Percentiles rank a stretch among this genome's conserved stretches.
These are phyloP conservation scores for Royoungia palumana DNA, from an alignment of 768 basidiomycete species.

Conservation along the genomic window DNA sequence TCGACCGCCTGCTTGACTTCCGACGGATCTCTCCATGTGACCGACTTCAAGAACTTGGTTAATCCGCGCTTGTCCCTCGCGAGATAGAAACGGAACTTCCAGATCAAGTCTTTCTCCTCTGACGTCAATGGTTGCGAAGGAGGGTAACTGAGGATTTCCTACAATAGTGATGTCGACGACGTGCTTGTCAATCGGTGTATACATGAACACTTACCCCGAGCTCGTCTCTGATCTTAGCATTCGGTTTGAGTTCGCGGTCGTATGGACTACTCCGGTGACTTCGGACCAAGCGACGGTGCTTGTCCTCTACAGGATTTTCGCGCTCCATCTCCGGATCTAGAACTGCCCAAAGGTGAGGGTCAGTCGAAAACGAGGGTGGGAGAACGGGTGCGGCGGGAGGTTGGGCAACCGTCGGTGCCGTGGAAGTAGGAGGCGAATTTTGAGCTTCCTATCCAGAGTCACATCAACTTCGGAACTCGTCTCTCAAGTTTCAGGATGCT, in stretches of 20 bases:
- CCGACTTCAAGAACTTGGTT: slow-evolving; percentile 96
- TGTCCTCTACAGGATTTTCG: slow-evolving; percentile 97
- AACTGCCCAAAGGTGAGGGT: slow-evolving; percentile 79
- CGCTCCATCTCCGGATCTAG: slow-evolving; percentile 87
- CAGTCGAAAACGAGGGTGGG: slow-evolving; percentile 51
- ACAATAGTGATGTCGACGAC: neutral
- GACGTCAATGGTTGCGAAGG: slow-evolving; percentile 84
- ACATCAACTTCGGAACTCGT: neutral
- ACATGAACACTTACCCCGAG: slow-evolving; percentile 59
- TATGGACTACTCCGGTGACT: slow-evolving; percentile 94
- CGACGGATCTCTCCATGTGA: slow-evolving; percentile 93
- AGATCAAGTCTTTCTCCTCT: slow-evolving; percentile 93
- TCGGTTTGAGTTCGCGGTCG: slow-evolving; percentile 94
- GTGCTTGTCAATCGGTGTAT: neutral
- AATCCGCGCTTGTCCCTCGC: slow-evolving; percentile 88
- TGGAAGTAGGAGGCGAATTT: slow-evolving; percentile 39
- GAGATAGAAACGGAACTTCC: slow-evolving; percentile 99
- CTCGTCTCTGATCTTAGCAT: slow-evolving; percentile 92
- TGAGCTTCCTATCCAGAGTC: slow-evolving; percentile 37
- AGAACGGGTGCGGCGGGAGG: slow-evolving; percentile 39
- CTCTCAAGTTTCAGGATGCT: slow-evolving; percentile 22
- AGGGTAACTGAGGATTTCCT: slow-evolving; percentile 90
- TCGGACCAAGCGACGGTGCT: slow-evolving; percentile 89
- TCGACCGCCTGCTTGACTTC: slow-evolving; percentile 99
- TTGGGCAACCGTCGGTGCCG: slow-evolving; percentile 40